Evolutionary conservation across 352 stramenopile species (phyloP).

Genomic region (Phytophthora foliorum): DNA sequence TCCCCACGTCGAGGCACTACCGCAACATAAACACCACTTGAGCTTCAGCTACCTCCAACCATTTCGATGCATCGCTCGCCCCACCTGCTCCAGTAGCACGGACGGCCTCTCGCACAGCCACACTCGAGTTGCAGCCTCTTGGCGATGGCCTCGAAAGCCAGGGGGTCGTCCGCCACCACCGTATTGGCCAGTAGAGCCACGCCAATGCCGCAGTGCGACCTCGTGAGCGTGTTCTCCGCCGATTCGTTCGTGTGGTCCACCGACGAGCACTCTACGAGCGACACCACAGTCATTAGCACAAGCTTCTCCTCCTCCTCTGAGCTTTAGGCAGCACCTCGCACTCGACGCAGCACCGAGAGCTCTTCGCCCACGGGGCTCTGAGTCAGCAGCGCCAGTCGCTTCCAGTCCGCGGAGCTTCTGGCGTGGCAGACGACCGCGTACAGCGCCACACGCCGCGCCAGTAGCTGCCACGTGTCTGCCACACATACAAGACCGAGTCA

Average conservation of each 20-base stretch:
- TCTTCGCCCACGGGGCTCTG: slow-evolving; percentile 25
- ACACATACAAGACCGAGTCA: neutral
- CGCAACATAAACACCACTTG: slow-evolving; percentile 9
- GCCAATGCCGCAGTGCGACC: slow-evolving; percentile 53
- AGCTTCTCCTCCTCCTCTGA: neutral
- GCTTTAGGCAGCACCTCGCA: slow-evolving; percentile 38
- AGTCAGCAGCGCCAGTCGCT: slow-evolving; percentile 41
- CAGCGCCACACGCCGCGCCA: slow-evolving; percentile 31
- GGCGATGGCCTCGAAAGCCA: slow-evolving; percentile 50
- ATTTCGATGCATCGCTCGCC: neutral
- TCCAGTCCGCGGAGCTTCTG: slow-evolving; percentile 38
- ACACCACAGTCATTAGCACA: neutral
- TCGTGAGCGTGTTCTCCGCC: slow-evolving; percentile 56
- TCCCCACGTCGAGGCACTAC: slow-evolving; percentile 52
- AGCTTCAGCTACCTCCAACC: neutral
- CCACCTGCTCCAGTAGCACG: slow-evolving; percentile 89
- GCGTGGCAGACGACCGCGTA: neutral
- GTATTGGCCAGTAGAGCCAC: slow-evolving; percentile 40
- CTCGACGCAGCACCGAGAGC: slow-evolving; percentile 43
- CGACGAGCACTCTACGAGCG: slow-evolving; percentile 51
- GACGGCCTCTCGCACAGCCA: slow-evolving; percentile 64
- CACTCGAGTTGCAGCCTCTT: slow-evolving; percentile 70
- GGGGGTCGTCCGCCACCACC: slow-evolving; percentile 37
- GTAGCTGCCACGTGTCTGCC: slow-evolving; percentile 44
- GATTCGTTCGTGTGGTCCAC: slow-evolving; percentile 62